Evolutionary conservation across 306 rosid species (phyloP).

Genomic region (Cyclanthera cordifolia): DNA sequence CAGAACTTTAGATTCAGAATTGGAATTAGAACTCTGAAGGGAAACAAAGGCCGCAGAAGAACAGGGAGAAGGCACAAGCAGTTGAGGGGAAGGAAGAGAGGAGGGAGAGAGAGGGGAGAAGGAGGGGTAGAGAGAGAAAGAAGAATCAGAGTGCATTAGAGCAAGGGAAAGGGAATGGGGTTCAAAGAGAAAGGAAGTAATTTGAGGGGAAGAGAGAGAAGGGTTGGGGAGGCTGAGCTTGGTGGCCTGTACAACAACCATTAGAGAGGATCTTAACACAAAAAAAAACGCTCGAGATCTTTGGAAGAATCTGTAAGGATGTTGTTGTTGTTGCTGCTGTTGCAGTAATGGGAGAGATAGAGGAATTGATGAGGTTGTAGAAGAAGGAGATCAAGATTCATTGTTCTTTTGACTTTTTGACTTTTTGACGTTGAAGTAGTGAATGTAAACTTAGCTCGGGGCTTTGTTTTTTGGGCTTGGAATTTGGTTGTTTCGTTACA

Average conservation of each 20-base stretch:
- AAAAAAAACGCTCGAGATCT: background rate
- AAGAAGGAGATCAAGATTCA: background rate
- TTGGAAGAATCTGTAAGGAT: conserved; percentile 4
- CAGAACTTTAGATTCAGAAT: conserved; percentile 28
- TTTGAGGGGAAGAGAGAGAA: conserved; percentile 38
- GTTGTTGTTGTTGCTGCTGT: too few relatives aligned
- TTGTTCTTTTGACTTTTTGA: background rate
- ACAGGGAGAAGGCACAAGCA: conserved; percentile 50
- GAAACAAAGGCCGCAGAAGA: conserved; percentile 71
- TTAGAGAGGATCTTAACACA: conserved; percentile 24
- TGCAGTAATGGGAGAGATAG: background rate
- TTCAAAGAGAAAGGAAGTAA: conserved; percentile 60
- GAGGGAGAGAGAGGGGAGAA: conserved; percentile 29
- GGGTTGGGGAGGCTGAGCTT: conserved; percentile 37
- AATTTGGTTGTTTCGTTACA: background rate
- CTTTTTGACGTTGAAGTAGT: background rate
- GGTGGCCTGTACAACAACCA: conserved; percentile 41
- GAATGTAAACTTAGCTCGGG: background rate
- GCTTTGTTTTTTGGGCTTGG: background rate
- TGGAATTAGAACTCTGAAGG: conserved; percentile 36
- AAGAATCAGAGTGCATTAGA: conserved; percentile 72
- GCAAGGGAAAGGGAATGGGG: conserved; percentile 67
- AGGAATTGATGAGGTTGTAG: background rate
- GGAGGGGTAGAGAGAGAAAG: conserved; percentile 69
- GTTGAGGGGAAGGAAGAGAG: conserved; percentile 41